Base-by-base conservation (phyloP, 2,329 filamentous ascomycete genomes). In the Epicoccum nigrum region DNA sequence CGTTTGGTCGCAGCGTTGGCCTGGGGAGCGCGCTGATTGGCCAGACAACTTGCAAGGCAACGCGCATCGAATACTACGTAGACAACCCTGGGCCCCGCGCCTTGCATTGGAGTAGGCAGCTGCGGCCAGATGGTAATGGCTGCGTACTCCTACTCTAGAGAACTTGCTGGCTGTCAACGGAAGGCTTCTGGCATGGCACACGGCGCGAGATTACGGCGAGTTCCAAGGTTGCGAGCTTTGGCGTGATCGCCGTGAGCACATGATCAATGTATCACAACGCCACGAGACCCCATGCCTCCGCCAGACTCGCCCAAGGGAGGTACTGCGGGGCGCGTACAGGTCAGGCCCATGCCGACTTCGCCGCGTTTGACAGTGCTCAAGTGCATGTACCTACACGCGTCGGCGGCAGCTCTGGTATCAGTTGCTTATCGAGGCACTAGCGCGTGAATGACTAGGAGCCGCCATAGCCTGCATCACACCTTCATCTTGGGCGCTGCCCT, bases 161-260 rank as follows among this genome's bases (percentile, higher is more conserved):
- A 23, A 38, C 49, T 9, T 12, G 34, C 37, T 9, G 23, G 9
- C 23, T 25, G 23, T 51, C 30, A 33, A 28, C 51, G 41, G 31
- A 39, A 45, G 28, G 45, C 40, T 32, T 38, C 41, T 54, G 45
- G 45, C 28, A 45, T 56, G 55, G 54, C 59, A 60, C 58, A 56
- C 52, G 56, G 56, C 58, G 53, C 50, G 43, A 55, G 34, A 35
- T 41, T 38, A 45, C 42, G 60, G 49, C 59, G 57, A 61, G 65
- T 65, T 62, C 58, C 61, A 60, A 65, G 61, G 65, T 65, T 62
- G 60, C 61, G 61, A 65, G 63, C 60, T 58, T 50, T 45, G 51
- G 54, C 60, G 61, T 65, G 60, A 63, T 56, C 49, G 43, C 25
- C 45, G 41, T 11, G 50, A 51, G 51, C 62, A 65, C 56, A 59